Conservation (phyloP, 2,329 filamentous ascomycete genomes). For the Colletotrichum nymphaeae region DNA sequence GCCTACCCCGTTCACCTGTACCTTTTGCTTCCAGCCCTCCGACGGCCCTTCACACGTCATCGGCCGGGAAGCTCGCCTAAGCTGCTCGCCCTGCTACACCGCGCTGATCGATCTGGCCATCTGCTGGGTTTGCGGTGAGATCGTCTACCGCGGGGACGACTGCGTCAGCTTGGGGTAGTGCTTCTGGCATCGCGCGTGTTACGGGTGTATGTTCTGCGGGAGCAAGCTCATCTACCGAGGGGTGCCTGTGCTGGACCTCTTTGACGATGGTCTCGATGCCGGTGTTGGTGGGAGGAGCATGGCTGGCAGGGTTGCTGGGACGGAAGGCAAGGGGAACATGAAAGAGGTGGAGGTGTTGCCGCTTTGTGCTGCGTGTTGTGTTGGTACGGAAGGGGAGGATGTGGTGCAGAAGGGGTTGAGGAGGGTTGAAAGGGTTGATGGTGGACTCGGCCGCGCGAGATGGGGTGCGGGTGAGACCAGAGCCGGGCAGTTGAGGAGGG, state of each 20-base stretch:
- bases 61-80: conserved; percentile 59
- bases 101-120: conserved; percentile 64
- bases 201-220: conserved; percentile 66
- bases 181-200: conserved; percentile 69
- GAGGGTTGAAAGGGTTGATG: conserved; percentile 56
- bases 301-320: conserved; percentile 4
- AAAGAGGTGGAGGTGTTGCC: conserved; percentile 60
- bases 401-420: conserved; percentile 55
- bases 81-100: conserved; percentile 59
- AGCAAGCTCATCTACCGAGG: conserved; percentile 51
- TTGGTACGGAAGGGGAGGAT: conserved; percentile 52
- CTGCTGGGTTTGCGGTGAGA: conserved; percentile 68
- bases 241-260: conserved; percentile 49
- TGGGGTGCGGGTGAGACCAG: conserved; percentile 49
- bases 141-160: conserved; percentile 64
- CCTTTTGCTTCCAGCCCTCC: conserved; percentile 63
- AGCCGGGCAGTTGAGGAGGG: conserved; percentile 28
- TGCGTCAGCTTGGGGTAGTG: conserved; percentile 70
- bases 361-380: conserved; percentile 59
- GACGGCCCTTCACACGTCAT: conserved; percentile 52
- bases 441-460: conserved; percentile 57
- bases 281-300: conserved; percentile 23
- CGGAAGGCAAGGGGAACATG: conserved; percentile 33
- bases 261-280: conserved; percentile 37
- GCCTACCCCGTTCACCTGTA: conserved; percentile 60